These are phyloP conservation scores for Eucalyptus marginata DNA, from an alignment of 345 rosid genomes.

Conservation along the genomic window DNA sequence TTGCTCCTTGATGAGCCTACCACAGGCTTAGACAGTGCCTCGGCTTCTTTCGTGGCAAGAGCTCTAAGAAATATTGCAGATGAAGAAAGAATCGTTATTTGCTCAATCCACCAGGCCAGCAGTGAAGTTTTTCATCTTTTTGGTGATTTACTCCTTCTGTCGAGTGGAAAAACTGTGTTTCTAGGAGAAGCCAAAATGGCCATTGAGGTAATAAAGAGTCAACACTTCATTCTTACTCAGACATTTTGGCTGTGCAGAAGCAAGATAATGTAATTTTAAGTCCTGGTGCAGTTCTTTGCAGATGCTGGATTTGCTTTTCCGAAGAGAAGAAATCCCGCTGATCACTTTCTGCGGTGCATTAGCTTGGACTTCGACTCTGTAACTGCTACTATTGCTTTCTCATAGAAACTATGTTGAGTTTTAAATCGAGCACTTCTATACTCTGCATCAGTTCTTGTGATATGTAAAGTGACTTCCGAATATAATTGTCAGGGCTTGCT, in stretches of 20 bases:
- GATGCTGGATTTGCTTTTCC: slow-evolving; percentile 42
- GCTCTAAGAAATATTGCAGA: slow-evolving; percentile 4
- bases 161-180: slow-evolving; percentile 20
- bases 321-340: slow-evolving; percentile 4
- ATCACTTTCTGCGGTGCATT: background rate
- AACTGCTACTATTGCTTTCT: background rate
- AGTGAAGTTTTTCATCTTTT: slow-evolving; percentile 20
- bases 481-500: background rate
- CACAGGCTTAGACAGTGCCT: slow-evolving; percentile 40
- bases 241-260: background rate
- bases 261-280: background rate
- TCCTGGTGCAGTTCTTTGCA: slow-evolving; percentile 21
- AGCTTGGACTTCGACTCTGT: background rate
- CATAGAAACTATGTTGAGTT: background rate
- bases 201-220: background rate
- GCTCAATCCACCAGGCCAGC: slow-evolving; percentile 35
- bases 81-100: slow-evolving; percentile 10
- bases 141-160: slow-evolving; percentile 23
- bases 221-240: background rate
- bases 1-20: slow-evolving; percentile 41
- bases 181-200: slow-evolving; percentile 2
- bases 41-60: slow-evolving; percentile 22
- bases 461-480: background rate
- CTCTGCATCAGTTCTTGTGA: background rate
- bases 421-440: background rate